A percentile compares a stretch with the other conserved stretches of the same genome.
phyloP scores from a whole-genome alignment of 768 basidiomycete species.

The Macrolepiota albuminosa region DNA sequence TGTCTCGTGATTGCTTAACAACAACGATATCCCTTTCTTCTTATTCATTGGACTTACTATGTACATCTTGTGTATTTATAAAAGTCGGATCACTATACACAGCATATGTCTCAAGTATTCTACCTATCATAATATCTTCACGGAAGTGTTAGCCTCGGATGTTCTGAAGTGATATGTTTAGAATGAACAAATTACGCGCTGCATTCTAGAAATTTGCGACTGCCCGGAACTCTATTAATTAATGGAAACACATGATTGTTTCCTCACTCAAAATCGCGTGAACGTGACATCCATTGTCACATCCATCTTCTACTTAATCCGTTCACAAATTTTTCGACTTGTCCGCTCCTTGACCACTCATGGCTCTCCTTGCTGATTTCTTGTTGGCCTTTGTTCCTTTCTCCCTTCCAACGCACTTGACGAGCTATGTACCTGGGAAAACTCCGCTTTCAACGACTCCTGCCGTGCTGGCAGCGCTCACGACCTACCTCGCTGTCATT shows the following conservation, averaged over 20 bases:
- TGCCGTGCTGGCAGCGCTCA: constrained; percentile 65
- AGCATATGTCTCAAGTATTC: constrained; percentile 2
- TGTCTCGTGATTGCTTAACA: constrained; percentile 53
- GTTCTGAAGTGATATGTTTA: neutral
- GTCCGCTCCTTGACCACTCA: constrained; percentile 27
- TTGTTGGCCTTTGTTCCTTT: constrained; percentile 55
- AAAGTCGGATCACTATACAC: constrained; percentile 1
- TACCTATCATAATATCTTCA: neutral
- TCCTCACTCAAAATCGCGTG: neutral
- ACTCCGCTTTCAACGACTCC: constrained; percentile 83
- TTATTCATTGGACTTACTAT: constrained; percentile 1
- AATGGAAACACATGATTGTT: constrained; percentile 11
- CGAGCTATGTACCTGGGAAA: constrained; percentile 63
- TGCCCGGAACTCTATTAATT: neutral
- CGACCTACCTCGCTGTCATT: constrained; percentile 81
- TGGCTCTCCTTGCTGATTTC: constrained; percentile 73
- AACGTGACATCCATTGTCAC: constrained; percentile 15
- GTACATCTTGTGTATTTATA: constrained; percentile 6
- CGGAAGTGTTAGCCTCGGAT: neutral
- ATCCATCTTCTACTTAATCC: constrained; percentile 10
- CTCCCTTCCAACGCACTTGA: constrained; percentile 52
- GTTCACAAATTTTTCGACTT: constrained; percentile 15
- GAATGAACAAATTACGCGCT: neutral
- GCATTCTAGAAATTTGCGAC: neutral
- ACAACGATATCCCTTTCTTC: neutral